phyloP scores from a whole-genome alignment of 1,139 yeast genomes.

The Lodderomyces orthopsilosis region DNA sequence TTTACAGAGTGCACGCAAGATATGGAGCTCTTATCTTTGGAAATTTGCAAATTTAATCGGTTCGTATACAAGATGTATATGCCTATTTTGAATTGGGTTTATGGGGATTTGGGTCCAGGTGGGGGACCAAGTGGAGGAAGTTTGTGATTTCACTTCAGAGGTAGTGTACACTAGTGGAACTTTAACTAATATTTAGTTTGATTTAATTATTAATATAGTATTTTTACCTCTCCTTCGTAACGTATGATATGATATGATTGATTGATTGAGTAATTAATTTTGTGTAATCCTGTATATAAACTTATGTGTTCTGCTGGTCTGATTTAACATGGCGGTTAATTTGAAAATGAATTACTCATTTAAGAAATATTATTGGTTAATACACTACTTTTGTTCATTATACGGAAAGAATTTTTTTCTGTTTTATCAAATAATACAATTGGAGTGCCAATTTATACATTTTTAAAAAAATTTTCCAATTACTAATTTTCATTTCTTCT shows the following conservation, averaged over 20 bases:
- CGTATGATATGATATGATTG: no score
- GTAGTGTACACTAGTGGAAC: no score
- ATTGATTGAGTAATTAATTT: background rate
- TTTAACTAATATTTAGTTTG: no score
- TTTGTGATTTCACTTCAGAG: background rate
- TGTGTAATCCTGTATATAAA: background rate
- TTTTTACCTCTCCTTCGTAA: no score
- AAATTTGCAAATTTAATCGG: constrained; percentile 10
- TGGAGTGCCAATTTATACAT: no score
- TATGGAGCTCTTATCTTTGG: constrained; percentile 8
- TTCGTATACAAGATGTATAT: constrained; percentile 23
- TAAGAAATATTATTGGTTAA: background rate
- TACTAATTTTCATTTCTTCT: background rate
- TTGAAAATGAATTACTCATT: constrained; percentile 9
- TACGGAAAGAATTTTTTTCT: background rate
- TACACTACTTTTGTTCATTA: background rate
- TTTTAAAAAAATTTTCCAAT: constrained; percentile 11
- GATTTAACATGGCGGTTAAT: constrained; percentile 42
- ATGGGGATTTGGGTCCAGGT: constrained; percentile 22
- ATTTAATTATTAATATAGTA: background rate
- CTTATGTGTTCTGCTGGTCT: constrained; percentile 13
- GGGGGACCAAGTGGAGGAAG: constrained; percentile 13
- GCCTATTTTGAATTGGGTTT: constrained; percentile 33
- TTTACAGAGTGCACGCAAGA: background rate
- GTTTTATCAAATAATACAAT: background rate